Evolutionary conservation across 495 filamentous ascomycete genomes (phyloP), one percentile per base, ranked within the genome.

Genomic region (Lophium mytilinum): DNA sequence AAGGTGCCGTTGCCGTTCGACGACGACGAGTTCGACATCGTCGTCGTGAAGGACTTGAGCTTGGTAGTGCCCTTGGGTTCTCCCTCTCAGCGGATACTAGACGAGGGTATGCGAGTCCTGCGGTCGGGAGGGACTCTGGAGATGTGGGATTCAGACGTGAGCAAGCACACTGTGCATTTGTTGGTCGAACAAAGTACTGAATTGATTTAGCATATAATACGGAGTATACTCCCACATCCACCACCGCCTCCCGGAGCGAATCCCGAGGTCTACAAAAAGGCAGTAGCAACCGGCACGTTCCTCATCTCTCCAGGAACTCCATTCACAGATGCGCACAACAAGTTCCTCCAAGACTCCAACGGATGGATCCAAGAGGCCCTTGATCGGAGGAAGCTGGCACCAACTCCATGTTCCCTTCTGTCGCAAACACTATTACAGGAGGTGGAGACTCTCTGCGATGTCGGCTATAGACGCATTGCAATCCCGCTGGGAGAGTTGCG

Each of bases 11-110:
- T 92, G 43, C 92, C 92, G 1, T 91, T 96, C 55, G 77, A 82
- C 5, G 87, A 91, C 57, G 82, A 78, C 19, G 86, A 89, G 68
- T 97, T 96, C 69, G 90, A 95, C 66, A 78, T 95, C 18, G 81
- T 97, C 53, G 89, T 96, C 74, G 80, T 90, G 53, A 95, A 96
- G 69, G 91, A 96, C 68, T 75, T 91, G 61, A 83, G 82, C 40
- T 78, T 94, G 68, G 83, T 81, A 53, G 79, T 69, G 21, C 68
- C 78, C 11, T 69, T 80, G 36, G 81, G 81, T 15, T 79, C 77
- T 18, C 77, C 79, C 11, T 78, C 84, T 63, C 81, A 86, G 39
- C 80, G 83, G 8, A 73, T 90, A 12, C 77, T 95, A 55, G 82
- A 86, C 39, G 90, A 95, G 63, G 84, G 84, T 51, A 69, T 90